Percentiles rank a stretch among this genome's conserved stretches.
phyloP scores from a whole-genome alignment of 495 filamentous ascomycete genomes.

The Xanthoparmelia taractica region DNA sequence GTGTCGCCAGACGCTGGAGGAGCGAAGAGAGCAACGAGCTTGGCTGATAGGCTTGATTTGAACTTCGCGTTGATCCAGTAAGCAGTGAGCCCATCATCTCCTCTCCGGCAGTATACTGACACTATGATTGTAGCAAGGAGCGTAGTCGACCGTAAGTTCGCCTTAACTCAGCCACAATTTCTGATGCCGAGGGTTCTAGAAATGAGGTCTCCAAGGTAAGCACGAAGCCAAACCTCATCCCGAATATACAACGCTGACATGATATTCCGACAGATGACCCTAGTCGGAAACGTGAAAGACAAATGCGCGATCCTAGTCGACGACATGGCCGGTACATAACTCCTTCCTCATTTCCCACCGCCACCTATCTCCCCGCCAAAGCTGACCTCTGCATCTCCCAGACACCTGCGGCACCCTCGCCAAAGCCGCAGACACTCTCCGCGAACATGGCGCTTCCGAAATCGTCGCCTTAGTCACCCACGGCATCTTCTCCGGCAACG shows the following conservation, averaged over 20 bases:
- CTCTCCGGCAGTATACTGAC: not conserved
- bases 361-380: conserved; percentile 51
- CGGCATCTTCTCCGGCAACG: conserved; percentile 86
- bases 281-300: conserved; percentile 56
- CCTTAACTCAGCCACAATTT: not conserved
- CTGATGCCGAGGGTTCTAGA: not conserved
- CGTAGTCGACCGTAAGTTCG: conserved; percentile 92
- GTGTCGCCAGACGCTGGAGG: conserved; percentile 95
- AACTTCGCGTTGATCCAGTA: conserved; percentile 94
- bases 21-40: conserved; percentile 71
- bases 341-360: too few relatives aligned
- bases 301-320: conserved; percentile 72
- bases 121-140: conserved; percentile 53
- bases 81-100: too few relatives aligned
- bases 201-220: conserved; percentile 3
- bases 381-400: conserved; percentile 43
- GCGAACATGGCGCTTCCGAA: conserved; percentile 77
- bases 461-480: conserved; percentile 95
- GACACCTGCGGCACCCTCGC: conserved; percentile 93
- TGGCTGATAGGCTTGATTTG: conserved; percentile 54
- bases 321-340: conserved; percentile 44
- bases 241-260: not conserved
- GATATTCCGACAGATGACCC: conserved; percentile 61
- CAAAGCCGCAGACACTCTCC: conserved; percentile 87
- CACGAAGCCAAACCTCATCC: not conserved